Conservation (phyloP, 2,329 filamentous ascomycete genomes). For the Cryoendolithus antarcticus region DNA sequence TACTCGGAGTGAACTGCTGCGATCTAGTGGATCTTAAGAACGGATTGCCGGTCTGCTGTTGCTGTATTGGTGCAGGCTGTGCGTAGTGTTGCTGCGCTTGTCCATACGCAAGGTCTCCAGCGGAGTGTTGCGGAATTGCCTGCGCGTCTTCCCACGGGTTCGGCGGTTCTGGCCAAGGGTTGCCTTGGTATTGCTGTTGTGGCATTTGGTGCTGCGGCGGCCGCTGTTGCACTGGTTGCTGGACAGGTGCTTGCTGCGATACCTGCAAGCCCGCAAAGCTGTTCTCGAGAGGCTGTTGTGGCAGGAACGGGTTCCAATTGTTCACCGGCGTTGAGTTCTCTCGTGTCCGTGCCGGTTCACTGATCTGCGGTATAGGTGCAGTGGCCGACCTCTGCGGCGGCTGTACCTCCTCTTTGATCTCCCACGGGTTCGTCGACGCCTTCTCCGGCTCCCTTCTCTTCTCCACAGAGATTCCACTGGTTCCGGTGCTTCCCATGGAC, state of each 20-base stretch:
- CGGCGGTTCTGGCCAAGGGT: conserved; percentile 10
- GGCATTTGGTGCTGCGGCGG: conserved; percentile 7
- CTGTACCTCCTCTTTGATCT: conserved; percentile 25
- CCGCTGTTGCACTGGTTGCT: conserved; percentile 5
- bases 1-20: conserved; percentile 30
- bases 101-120: conserved; percentile 10
- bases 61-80: conserved; percentile 9
- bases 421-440: conserved; percentile 28
- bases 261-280: conserved; percentile 63
- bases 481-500: conserved; percentile 33
- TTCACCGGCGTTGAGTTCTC: conserved; percentile 22
- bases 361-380: conserved; percentile 14
- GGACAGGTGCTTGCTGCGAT: conserved; percentile 19
- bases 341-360: conserved; percentile 22
- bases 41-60: conserved; percentile 36
- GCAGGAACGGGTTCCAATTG: conserved; percentile 60
- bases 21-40: conserved; percentile 32
- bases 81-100: conserved; percentile 14
- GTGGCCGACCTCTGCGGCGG: conserved; percentile 17
- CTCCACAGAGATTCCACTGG: conserved; percentile 34
- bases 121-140: conserved; percentile 13
- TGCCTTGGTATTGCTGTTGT: conserved; percentile 15
- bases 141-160: conserved; percentile 19
- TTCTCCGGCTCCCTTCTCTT: conserved; percentile 20
- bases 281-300: conserved; percentile 24